Conservation (phyloP, 768 basidiomycete species). For the Lactifluus subvellereus region DNA sequence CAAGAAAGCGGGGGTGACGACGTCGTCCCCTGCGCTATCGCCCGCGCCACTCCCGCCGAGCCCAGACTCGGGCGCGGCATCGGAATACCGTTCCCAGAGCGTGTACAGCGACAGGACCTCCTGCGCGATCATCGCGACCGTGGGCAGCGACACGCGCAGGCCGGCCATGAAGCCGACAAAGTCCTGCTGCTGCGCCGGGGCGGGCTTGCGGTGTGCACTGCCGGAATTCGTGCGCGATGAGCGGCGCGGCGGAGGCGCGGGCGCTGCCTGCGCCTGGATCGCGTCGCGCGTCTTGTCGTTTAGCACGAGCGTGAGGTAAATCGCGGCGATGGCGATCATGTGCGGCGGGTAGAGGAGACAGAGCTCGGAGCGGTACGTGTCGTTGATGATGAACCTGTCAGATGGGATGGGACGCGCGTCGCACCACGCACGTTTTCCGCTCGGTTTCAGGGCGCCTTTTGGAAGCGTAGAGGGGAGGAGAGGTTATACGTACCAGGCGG, state of each 20-base stretch:
- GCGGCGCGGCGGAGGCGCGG: constrained; percentile 43
- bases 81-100: constrained; percentile 80
- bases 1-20: constrained; percentile 55
- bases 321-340: constrained; percentile 84
- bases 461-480: neutral
- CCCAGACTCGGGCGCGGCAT: constrained; percentile 41
- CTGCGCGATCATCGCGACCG: constrained; percentile 80
- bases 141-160: constrained; percentile 77
- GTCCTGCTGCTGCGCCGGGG: constrained; percentile 41
- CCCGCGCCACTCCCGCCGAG: constrained; percentile 16
- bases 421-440: neutral
- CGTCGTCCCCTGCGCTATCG: constrained; percentile 25
- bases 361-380: constrained; percentile 89
- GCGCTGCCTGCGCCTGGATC: constrained; percentile 30
- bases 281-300: constrained; percentile 51
- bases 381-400: constrained; percentile 90
- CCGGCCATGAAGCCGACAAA: constrained; percentile 77
- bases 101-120: constrained; percentile 88
- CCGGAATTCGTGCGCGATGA: constrained; percentile 44
- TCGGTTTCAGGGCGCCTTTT: neutral
- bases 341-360: constrained; percentile 95
- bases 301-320: constrained; percentile 82
- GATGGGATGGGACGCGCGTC: neutral
- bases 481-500: constrained; percentile 66
- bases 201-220: constrained; percentile 31